A percentile compares a stretch with the other conserved stretches of the same genome.
Conservation (phyloP, 345 rosid species). For the Mangifera indica region DNA sequence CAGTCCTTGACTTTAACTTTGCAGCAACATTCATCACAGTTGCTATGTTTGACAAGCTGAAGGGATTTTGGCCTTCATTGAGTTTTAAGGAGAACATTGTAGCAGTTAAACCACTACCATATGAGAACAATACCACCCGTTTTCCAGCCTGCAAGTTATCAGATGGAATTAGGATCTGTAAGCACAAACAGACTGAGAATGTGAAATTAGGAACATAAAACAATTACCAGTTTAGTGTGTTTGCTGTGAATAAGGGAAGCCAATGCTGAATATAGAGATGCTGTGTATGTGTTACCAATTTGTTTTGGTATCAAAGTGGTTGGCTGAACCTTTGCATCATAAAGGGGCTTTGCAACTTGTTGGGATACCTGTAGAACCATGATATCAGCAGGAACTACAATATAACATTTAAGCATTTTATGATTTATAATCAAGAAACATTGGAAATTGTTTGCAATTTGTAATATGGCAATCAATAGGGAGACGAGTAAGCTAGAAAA, state of each 20-base stretch:
- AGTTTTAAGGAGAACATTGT: slow-evolving; percentile 85
- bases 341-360: slow-evolving; percentile 86
- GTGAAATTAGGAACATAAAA: slow-evolving; percentile 10
- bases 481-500: not conserved
- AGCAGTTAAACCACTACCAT: slow-evolving; percentile 95
- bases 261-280: slow-evolving; percentile 94
- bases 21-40: slow-evolving; percentile 62
- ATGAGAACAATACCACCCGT: slow-evolving; percentile 84
- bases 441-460: not conserved
- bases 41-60: slow-evolving; percentile 79
- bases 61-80: slow-evolving; percentile 60
- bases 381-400: slow-evolving; percentile 26
- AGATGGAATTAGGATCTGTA: not conserved
- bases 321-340: slow-evolving; percentile 81
- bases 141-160: slow-evolving; percentile 59
- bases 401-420: not conserved
- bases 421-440: not conserved
- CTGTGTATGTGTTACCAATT: slow-evolving; percentile 99
- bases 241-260: slow-evolving; percentile 87
- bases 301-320: slow-evolving; percentile 87
- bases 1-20: slow-evolving; percentile 84
- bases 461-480: not conserved
- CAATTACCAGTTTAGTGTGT: slow-evolving; percentile 65
- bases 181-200: slow-evolving; percentile 6
- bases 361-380: slow-evolving; percentile 67